Base-by-base conservation (phyloP, 202 grass and related monocot species). In the Setaria viridis region DNA sequence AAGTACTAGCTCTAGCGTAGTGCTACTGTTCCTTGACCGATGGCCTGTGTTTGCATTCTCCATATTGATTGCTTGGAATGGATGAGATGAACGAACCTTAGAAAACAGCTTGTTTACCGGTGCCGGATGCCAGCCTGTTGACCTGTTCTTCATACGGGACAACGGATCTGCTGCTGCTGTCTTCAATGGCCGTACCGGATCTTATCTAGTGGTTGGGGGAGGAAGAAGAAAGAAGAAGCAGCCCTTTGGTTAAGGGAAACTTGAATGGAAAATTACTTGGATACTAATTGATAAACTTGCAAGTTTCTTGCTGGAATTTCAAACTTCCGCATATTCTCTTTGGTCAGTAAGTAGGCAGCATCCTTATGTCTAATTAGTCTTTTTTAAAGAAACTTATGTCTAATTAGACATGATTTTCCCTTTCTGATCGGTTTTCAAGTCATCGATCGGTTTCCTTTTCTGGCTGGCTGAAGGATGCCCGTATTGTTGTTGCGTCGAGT, bases 51-150 rank as follows among this genome's bases (percentile, higher is more conserved):
- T 20, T 49, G 34, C 25, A 21, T 74, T 53, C 51, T 67, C 49
- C 85, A 13, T 67, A 74, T 87, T 74, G 58, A 74, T 80, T 80
- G 84, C 47, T 51, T 48, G 74, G 42, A 48, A 32, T 67, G 25
- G 33, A 80, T 78, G 48, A 49, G 14, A 49, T 54, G 70, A 53
- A 55, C 12, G 37, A 60, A 56, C 20, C 43, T 8, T 16, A 34
- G 29, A 19, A 11, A 17, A 7, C 6, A 45, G 6, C 21, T 74
- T 29, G 69, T 34, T 48, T 74, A 50, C 29, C 59, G 17, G n/a
- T 74, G 51, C 20, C 84, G 4, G 7, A 69, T 76, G 72, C 65
- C 79, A 54, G 60, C 37, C 37, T 78, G 83, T 37, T 45, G 35
- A 6, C 25, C 65, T 34, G 82, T 62, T 77, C 42, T 47, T 48